These are phyloP conservation scores for Phytophthora uliginosa DNA, from an alignment of 352 stramenopile species.

Conservation along the genomic window DNA sequence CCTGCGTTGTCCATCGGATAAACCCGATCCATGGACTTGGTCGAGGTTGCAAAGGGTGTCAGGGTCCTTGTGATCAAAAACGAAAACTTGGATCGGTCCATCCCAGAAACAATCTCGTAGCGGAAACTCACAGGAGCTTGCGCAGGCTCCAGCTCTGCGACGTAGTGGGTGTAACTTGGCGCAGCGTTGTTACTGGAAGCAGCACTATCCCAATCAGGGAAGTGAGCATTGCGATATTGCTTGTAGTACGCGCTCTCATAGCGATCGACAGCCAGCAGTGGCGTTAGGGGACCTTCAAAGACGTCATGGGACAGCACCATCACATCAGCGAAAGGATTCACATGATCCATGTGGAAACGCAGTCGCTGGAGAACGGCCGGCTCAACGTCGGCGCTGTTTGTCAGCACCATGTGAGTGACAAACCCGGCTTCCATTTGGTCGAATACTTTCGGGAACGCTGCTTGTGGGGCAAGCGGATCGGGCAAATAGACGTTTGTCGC, in stretches of 20 bases:
- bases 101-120: conserved; percentile 56
- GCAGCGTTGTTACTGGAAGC: conserved; percentile 1
- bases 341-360: conserved; percentile 73
- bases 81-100: conserved; percentile 70
- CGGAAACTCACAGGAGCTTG: conserved; percentile 42
- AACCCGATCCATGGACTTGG: conserved; percentile 61
- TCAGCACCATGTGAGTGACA: conserved; percentile 74
- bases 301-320: conserved; percentile 70
- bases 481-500: conserved; percentile 68
- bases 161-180: conserved; percentile 29
- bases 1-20: conserved; percentile 34
- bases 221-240: conserved; percentile 59
- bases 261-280: conserved; percentile 61
- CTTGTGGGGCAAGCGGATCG: conserved; percentile 44
- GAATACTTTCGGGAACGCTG: conserved; percentile 69
- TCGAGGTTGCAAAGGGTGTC: conserved; percentile 58
- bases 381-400: conserved; percentile 56
- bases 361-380: conserved; percentile 52
- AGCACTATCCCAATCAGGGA: conserved; percentile 48
- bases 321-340: conserved; percentile 79
- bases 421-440: conserved; percentile 77
- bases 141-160: conserved; percentile 40
- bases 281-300: conserved; percentile 69
- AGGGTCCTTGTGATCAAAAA: conserved; percentile 51
- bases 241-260: conserved; percentile 74